Evolutionary conservation across 2,329 filamentous ascomycete species (phyloP).

Genomic region (Colletotrichum sansevieriae): DNA sequence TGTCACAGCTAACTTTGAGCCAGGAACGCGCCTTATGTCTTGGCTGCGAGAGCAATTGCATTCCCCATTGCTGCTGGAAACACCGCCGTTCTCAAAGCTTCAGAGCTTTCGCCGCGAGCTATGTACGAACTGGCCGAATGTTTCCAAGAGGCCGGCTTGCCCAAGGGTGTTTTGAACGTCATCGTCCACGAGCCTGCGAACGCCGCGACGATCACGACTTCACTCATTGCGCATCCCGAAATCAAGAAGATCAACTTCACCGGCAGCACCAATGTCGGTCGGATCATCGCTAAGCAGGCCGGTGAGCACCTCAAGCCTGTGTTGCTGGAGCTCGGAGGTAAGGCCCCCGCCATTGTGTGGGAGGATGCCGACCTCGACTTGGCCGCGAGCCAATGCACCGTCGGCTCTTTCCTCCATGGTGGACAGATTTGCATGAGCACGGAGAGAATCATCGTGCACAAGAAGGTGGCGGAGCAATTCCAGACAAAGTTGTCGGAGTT

Average conservation of each 20-base stretch:
- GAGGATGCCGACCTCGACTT: constrained; percentile 82
- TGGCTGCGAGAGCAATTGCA: constrained; percentile 66
- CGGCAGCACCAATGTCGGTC: constrained; percentile 79
- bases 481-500: constrained; percentile 56
- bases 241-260: constrained; percentile 91
- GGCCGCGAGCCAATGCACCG: constrained; percentile 75
- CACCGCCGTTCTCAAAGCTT: constrained; percentile 79
- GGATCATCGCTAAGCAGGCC: constrained; percentile 77
- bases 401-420: constrained; percentile 78
- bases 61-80: constrained; percentile 83
- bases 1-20: constrained; percentile 22
- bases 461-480: constrained; percentile 61
- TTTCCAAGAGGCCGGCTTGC: constrained; percentile 81
- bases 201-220: constrained; percentile 75
- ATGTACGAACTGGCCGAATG: constrained; percentile 73
- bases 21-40: constrained; percentile 70
- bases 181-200: constrained; percentile 75
- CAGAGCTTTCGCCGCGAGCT: constrained; percentile 75
- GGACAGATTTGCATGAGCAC: constrained; percentile 92
- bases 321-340: constrained; percentile 86
- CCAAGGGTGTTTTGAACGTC: constrained; percentile 80
- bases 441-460: constrained; percentile 76
- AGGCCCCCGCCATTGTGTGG: constrained; percentile 82
- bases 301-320: constrained; percentile 84
- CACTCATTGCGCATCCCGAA: constrained; percentile 74